A percentile compares a stretch with the other conserved stretches of the same genome.
Conservation (phyloP, 2,329 filamentous ascomycete species). For the Diaporthe sp. region DNA sequence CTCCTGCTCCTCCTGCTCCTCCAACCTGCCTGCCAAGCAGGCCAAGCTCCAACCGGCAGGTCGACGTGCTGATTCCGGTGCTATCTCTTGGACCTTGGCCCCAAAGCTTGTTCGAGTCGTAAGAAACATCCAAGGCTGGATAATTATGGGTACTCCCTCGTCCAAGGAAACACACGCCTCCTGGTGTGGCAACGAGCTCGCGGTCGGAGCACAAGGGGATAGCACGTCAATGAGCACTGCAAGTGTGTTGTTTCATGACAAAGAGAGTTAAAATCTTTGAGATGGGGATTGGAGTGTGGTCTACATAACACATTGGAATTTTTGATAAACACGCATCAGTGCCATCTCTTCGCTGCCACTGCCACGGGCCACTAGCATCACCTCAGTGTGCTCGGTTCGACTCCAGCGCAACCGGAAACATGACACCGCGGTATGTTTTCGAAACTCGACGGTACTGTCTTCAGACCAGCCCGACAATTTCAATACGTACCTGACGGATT, state of each 20-base stretch:
- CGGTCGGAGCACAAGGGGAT: not conserved
- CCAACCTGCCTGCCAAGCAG: slow-evolving; percentile 8
- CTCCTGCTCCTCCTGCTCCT: not conserved
- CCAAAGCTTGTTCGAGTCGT: slow-evolving; percentile 19
- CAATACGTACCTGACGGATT: too few species aligned
- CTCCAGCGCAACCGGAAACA: not conserved
- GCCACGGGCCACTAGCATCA: not conserved
- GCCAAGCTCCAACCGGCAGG: slow-evolving; percentile 1
- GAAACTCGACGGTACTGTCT: not conserved
- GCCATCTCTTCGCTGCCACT: not conserved
- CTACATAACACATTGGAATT: not conserved
- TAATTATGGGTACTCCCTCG: not conserved
- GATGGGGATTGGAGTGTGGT: not conserved
- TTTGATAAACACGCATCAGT: not conserved
- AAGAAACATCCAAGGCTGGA: slow-evolving; percentile 12
- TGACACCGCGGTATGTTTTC: not conserved
- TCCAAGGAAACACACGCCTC: not conserved
- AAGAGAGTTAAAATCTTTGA: not conserved
- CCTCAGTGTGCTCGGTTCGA: not conserved
- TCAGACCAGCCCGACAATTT: too few species aligned
- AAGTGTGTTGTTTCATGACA: not conserved
- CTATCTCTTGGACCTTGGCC: slow-evolving; percentile 28
- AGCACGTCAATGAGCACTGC: not conserved
- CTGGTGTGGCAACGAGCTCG: not conserved
- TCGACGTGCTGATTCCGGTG: not conserved